These are phyloP conservation scores for Saussurea involucrata DNA, from an alignment of 129 eudicot genomes.

Conservation along the genomic window DNA sequence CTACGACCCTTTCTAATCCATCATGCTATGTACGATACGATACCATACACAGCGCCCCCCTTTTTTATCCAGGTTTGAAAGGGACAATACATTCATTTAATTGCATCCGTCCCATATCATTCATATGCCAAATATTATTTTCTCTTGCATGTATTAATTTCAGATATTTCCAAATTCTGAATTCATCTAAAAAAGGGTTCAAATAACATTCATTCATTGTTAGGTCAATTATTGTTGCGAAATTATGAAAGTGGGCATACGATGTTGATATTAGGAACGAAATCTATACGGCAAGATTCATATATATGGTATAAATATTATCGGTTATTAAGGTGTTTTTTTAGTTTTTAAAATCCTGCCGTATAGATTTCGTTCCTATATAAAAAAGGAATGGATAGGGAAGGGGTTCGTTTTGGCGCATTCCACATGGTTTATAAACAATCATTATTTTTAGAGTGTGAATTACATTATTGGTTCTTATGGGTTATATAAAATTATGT, in stretches of 20 bases:
- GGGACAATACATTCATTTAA: constrained; percentile 15
- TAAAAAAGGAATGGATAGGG: background rate
- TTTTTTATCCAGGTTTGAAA: background rate
- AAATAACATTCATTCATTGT: background rate
- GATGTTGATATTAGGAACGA: background rate
- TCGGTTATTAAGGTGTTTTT: too few relatives aligned
- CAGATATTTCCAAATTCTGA: background rate
- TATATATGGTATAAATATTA: too few relatives aligned
- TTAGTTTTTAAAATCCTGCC: too few relatives aligned
- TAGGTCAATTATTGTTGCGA: background rate
- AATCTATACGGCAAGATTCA: background rate
- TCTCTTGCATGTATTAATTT: background rate
- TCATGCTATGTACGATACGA: background rate
- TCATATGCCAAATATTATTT: background rate
- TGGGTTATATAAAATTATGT: background rate
- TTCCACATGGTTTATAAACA: background rate
- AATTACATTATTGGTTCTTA: background rate
- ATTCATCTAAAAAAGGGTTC: background rate
- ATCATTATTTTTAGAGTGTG: background rate
- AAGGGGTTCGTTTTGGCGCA: background rate
- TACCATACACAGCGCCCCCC: constrained; percentile 2
- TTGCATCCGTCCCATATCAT: background rate
- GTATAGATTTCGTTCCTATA: too few relatives aligned
- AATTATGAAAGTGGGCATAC: background rate
- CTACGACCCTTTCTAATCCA: background rate